phyloP scores from a whole-genome alignment of 2,329 filamentous ascomycete genomes.

The Davidsoniella virescens region DNA sequence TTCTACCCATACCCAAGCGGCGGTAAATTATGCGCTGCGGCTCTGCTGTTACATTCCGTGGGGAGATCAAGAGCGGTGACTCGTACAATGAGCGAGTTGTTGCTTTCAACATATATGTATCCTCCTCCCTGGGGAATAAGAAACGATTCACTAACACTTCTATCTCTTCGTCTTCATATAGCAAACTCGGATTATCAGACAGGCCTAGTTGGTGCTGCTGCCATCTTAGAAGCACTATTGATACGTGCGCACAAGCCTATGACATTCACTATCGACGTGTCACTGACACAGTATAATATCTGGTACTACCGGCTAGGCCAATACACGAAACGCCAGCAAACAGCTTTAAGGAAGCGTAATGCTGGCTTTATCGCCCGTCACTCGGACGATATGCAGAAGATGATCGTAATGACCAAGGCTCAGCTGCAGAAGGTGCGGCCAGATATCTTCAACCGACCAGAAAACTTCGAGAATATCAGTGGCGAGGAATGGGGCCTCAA shows the following conservation, averaged over 20 bases:
- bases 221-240: slow-evolving; percentile 14
- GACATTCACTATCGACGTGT: slow-evolving; percentile 17
- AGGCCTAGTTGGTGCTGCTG: slow-evolving; percentile 15
- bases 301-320: slow-evolving; percentile 16
- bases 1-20: too few relatives aligned
- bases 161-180: slow-evolving; percentile 12
- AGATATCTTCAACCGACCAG: slow-evolving; percentile 9
- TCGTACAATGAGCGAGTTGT: too few relatives aligned
- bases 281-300: slow-evolving; percentile 18
- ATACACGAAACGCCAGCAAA: slow-evolving; percentile 13
- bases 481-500: slow-evolving; percentile 11
- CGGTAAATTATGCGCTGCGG: too few relatives aligned
- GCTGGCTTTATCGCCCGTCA: slow-evolving; percentile 14
- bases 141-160: slow-evolving; percentile 11
- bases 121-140: slow-evolving; percentile 15
- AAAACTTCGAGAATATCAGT: slow-evolving; percentile 12
- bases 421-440: slow-evolving; percentile 10
- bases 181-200: slow-evolving; percentile 17
- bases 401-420: slow-evolving; percentile 9
- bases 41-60: too few relatives aligned
- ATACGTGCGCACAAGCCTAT: slow-evolving; percentile 13
- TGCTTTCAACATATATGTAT: background rate
- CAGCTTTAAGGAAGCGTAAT: slow-evolving; percentile 13
- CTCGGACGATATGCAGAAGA: slow-evolving; percentile 15
- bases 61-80: too few relatives aligned